Base-by-base conservation (phyloP, 768 basidiomycete genomes). In the Basidioascus undulatus region DNA sequence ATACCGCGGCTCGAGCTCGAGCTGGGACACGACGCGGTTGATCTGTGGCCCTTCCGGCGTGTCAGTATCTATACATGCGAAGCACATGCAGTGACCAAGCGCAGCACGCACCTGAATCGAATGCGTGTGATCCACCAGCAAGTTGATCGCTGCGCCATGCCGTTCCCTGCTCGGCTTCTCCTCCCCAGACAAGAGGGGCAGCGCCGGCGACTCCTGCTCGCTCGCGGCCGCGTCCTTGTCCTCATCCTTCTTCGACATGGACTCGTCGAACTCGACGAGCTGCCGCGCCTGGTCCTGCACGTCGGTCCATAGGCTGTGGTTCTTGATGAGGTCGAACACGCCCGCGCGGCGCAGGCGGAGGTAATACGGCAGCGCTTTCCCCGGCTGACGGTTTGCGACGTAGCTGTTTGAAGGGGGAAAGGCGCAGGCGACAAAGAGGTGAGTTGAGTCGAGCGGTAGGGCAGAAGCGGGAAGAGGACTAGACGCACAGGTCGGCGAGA, bases 221-320 rank as follows among this genome's bases (percentile, higher is more conserved):
- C 10, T 15, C 19, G 25, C 6, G 32, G n/a, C 26, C 15, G 25
- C 37, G 4, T 61, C 55, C 7, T 18, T 59, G 57, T 0, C 62
- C 66, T 6, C 50, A 54, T 33, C 63, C 53, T 68, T 69, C 48
- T 70, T 69, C 59, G 72, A 70, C 24, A 87, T 62, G 55, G 89
- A 82, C 42, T 80, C 74, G 51, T 94, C 89, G 46, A 96, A 96
- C 53, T 96, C 83, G 11, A 98, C 76, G 2, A 98, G 70, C 10
- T 84, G 64, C 3, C 92, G 62, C 15, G 80, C 84, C 58, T 92
- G 86, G 52, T 96, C 86, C 53, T 81, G 77, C 2, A 98, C 81
- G 41, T 81, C 82, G 19, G 86, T 80, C 57, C 92, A 98, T 6
- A 98, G 62, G 51, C 89, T 89, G 53, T 92, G 65, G 40, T 92